Evolutionary conservation across 2,329 filamentous ascomycete genomes (phyloP).

Genomic region (Fusarium compactum): DNA sequence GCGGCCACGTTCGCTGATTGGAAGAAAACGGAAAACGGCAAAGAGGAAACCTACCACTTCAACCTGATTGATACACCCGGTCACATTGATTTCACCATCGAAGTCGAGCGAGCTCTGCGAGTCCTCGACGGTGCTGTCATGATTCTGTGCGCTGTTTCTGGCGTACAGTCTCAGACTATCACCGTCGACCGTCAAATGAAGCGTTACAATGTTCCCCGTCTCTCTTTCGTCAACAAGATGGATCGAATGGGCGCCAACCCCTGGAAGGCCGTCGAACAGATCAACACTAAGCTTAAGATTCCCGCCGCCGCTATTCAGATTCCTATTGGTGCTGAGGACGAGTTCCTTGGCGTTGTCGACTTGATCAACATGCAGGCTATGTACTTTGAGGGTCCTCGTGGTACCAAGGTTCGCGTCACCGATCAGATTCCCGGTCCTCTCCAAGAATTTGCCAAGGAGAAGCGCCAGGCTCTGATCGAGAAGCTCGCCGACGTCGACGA

Average conservation of each 20-base stretch:
- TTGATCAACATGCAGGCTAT: constrained; percentile 91
- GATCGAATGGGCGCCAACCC: constrained; percentile 98
- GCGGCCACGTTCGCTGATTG: constrained; percentile 98
- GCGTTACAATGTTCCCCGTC: constrained; percentile 93
- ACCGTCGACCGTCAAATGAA: constrained; percentile 99
- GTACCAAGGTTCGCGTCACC: constrained; percentile 79
- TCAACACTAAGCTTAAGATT: constrained; percentile 95
- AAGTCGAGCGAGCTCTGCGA: constrained; percentile 93
- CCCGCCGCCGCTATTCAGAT: constrained; percentile 94
- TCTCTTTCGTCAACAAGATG: constrained; percentile 99
- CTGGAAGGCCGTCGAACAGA: constrained; percentile 97
- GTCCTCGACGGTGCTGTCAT: constrained; percentile 97
- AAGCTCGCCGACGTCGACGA: constrained; percentile 97
- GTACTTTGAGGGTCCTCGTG: constrained; percentile 88
- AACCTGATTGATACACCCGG: constrained; percentile 99
- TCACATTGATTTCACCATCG: constrained; percentile 99
- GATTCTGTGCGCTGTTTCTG: constrained; percentile 97
- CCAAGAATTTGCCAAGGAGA: constrained; percentile 80
- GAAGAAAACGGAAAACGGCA: constrained; percentile 85
- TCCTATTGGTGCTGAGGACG: constrained; percentile 91
- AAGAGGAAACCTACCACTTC: constrained; percentile 93
- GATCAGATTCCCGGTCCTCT: constrained; percentile 88
- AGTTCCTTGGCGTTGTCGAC: constrained; percentile 93
- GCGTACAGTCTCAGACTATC: constrained; percentile 97
- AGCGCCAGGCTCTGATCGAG: constrained; percentile 88